These are phyloP conservation scores for Dillenia suffruticosa DNA, from an alignment of 164 flowering plant species.

Conservation along the genomic window DNA sequence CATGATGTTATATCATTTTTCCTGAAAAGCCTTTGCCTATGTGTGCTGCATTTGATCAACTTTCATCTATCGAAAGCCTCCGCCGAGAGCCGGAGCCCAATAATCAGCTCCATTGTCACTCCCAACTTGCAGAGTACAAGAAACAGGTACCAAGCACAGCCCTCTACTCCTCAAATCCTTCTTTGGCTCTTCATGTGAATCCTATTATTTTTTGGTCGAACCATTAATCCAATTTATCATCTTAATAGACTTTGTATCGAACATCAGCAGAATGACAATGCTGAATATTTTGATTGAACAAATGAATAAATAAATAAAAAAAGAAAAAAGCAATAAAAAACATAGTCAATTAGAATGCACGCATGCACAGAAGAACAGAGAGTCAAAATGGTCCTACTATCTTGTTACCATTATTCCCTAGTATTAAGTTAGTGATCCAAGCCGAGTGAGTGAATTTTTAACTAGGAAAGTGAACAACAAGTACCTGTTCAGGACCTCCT, in stretches of 20 bases:
- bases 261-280: no score
- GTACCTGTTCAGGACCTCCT: slow-evolving; percentile 45
- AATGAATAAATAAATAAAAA: no score
- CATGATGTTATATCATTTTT: slow-evolving; percentile 73
- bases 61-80: slow-evolving; percentile 39
- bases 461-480: neutral
- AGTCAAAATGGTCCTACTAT: no score
- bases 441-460: neutral
- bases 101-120: slow-evolving; percentile 83
- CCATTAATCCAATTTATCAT: no score
- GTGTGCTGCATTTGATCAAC: slow-evolving; percentile 5
- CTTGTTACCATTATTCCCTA: no score
- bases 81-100: slow-evolving; percentile 68
- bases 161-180: slow-evolving; percentile 81
- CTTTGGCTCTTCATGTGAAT: slow-evolving; percentile 33
- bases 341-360: no score
- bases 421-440: neutral
- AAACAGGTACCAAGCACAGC: slow-evolving; percentile 70
- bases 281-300: no score
- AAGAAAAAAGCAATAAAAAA: no score
- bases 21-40: slow-evolving; percentile 11
- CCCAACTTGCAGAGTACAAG: slow-evolving; percentile 70
- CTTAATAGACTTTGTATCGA: no score
- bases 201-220: slow-evolving; percentile 17
- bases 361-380: no score